These are phyloP conservation scores for Withania somnifera DNA, from an alignment of 305 asterid species.

Conservation along the genomic window DNA sequence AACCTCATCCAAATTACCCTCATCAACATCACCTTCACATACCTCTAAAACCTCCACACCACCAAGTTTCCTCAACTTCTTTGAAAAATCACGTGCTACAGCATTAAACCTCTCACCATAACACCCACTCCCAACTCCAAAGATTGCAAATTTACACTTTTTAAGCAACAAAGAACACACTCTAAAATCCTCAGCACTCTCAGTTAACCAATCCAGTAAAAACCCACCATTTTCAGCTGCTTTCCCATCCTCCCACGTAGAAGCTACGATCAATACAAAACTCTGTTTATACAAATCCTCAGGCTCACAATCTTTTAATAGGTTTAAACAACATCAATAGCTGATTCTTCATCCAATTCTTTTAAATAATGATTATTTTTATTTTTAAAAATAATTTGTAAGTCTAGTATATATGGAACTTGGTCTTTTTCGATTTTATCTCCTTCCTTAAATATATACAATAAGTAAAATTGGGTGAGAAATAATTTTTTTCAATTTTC, in stretches of 20 bases:
- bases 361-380: too few relatives aligned
- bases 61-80: conserved; percentile 61
- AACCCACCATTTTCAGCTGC: conserved; percentile 57
- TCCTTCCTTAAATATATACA: too few relatives aligned
- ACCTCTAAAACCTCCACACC: conserved; percentile 54
- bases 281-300: conserved; percentile 65
- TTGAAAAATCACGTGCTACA: conserved; percentile 44
- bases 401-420: too few relatives aligned
- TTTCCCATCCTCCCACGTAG: conserved; percentile 83
- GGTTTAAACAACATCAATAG: too few relatives aligned
- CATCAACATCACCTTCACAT: conserved; percentile 78
- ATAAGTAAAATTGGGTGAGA: too few relatives aligned
- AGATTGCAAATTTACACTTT: conserved; percentile 51
- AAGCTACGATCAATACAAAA: conserved; percentile 48
- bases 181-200: conserved; percentile 83
- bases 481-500: too few relatives aligned
- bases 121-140: conserved; percentile 79
- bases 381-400: too few relatives aligned
- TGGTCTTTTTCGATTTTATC: too few relatives aligned
- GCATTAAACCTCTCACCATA: conserved; percentile 64
- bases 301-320: conserved; percentile 66
- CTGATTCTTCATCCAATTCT: too few relatives aligned
- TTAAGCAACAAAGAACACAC: conserved; percentile 66
- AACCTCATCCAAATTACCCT: conserved; percentile 51
- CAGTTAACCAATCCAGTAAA: conserved; percentile 72